Conservation (phyloP, 441 rosid genomes). For the Erodium chrysanthum region DNA sequence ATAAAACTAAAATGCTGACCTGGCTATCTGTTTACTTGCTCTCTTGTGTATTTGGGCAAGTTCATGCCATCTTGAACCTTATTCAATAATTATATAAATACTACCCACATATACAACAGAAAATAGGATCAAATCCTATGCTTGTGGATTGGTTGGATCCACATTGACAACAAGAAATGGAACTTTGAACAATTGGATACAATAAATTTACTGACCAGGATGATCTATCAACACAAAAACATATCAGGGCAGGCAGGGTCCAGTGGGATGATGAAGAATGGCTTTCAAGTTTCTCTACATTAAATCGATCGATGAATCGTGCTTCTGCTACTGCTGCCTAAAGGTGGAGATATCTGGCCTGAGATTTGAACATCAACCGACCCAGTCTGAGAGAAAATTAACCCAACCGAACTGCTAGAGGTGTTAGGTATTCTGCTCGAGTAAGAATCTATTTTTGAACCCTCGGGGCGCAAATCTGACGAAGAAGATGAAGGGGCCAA, state of each 20-base stretch:
- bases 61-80: conserved; percentile 2
- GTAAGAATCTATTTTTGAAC: background rate
- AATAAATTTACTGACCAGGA: conserved; percentile 19
- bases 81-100: background rate
- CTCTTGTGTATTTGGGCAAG: conserved; percentile 4
- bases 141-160: too few species aligned
- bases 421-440: conserved; percentile 51
- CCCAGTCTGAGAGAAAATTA: background rate
- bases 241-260: too few species aligned
- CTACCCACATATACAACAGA: conserved; percentile 2
- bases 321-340: conserved; percentile 47
- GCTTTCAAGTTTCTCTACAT: too few species aligned
- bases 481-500: conserved; percentile 15
- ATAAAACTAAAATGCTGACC: background rate
- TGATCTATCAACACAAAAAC: conserved; percentile 16
- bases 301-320: conserved; percentile 17
- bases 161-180: background rate
- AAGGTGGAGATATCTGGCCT: conserved; percentile 41
- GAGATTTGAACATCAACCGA: background rate
- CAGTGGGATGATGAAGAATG: too few species aligned
- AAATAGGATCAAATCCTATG: conserved; percentile 8
- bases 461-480: background rate
- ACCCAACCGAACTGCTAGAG: conserved; percentile 6
- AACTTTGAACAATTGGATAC: conserved; percentile 31
- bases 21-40: background rate